Evolutionary conservation across 805 yeast genomes (phyloP).

Genomic region (Candida parachauliodes): DNA sequence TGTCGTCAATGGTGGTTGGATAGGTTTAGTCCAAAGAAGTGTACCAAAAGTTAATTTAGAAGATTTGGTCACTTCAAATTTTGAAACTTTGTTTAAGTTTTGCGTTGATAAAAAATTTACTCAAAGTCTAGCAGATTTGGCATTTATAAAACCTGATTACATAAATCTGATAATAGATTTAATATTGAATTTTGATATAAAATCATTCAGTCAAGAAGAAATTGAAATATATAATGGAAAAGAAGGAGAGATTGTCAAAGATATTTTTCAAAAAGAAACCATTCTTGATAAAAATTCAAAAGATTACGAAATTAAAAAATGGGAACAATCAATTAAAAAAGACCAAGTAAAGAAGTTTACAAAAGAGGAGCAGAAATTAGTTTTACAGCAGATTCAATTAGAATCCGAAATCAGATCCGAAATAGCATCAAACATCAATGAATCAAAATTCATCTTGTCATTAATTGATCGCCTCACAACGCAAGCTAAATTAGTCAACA

Average conservation of each 20-base stretch:
- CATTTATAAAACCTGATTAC: constrained; percentile 58
- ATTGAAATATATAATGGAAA: constrained; percentile 62
- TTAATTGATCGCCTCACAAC: constrained; percentile 52
- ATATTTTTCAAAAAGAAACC: constrained; percentile 50
- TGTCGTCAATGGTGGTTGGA: constrained; percentile 61
- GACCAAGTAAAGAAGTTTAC: constrained; percentile 67
- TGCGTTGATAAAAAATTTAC: constrained; percentile 39
- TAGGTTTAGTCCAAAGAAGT: constrained; percentile 62
- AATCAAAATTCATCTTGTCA: constrained; percentile 47
- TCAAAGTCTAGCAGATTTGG: constrained; percentile 43
- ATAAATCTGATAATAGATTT: constrained; percentile 50
- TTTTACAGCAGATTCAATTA: constrained; percentile 57
- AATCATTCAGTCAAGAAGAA: constrained; percentile 45
- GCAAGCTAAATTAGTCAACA: constrained; percentile 51
- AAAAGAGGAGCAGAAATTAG: constrained; percentile 68
- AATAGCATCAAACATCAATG: constrained; percentile 35
- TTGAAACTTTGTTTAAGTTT: constrained; percentile 18
- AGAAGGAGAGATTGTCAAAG: constrained; percentile 68
- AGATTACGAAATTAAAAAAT: constrained; percentile 79
- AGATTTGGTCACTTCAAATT: constrained; percentile 35
- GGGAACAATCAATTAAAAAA: constrained; percentile 84
- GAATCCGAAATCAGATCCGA: constrained; percentile 56
- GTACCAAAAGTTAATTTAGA: constrained; percentile 58
- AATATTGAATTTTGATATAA: constrained; percentile 45
- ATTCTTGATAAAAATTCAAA: constrained; percentile 62